These are phyloP conservation scores for Dendrocalamus sinicus DNA, from an alignment of 176 grass and related monocot genomes.

Conservation along the genomic window DNA sequence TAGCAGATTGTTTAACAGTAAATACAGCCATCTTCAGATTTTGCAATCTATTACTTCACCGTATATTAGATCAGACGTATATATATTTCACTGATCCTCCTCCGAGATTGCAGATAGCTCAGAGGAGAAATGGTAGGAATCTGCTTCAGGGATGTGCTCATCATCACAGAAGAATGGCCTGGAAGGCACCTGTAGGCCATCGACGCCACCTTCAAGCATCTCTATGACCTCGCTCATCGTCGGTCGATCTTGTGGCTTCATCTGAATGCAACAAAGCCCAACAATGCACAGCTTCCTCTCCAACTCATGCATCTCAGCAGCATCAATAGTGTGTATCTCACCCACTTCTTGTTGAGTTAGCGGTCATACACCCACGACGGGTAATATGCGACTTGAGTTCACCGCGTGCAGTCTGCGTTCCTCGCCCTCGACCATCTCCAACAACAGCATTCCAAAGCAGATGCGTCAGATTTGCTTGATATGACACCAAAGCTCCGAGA, in stretches of 20 bases:
- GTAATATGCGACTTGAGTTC: background rate
- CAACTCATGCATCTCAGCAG: slow-evolving; percentile 29
- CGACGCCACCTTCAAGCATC: too few relatives aligned
- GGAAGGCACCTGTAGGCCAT: background rate
- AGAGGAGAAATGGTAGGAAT: background rate
- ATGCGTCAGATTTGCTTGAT: slow-evolving; percentile 51
- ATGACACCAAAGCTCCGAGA: slow-evolving; percentile 54
- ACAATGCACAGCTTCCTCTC: slow-evolving; percentile 44
- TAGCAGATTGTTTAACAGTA: too few relatives aligned
- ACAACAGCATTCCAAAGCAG: slow-evolving; percentile 62
- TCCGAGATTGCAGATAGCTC: background rate
- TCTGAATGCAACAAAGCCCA: too few relatives aligned
- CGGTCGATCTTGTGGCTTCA: too few relatives aligned
- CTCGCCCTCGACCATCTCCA: slow-evolving; percentile 60
- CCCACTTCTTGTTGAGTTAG: slow-evolving; percentile 1
- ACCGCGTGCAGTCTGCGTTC: slow-evolving; percentile 7
- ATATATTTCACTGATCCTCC: background rate
- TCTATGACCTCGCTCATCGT: too few relatives aligned
- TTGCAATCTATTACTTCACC: too few relatives aligned
- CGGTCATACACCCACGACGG: background rate
- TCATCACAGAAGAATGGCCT: background rate
- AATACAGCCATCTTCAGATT: too few relatives aligned
- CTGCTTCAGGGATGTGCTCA: background rate
- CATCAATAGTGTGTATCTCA: background rate
- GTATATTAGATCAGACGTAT: background rate